Evolutionary conservation across 306 rosid species (phyloP), one percentile per base, ranked within the genome.

Genomic region (Castanea mollissima): DNA sequence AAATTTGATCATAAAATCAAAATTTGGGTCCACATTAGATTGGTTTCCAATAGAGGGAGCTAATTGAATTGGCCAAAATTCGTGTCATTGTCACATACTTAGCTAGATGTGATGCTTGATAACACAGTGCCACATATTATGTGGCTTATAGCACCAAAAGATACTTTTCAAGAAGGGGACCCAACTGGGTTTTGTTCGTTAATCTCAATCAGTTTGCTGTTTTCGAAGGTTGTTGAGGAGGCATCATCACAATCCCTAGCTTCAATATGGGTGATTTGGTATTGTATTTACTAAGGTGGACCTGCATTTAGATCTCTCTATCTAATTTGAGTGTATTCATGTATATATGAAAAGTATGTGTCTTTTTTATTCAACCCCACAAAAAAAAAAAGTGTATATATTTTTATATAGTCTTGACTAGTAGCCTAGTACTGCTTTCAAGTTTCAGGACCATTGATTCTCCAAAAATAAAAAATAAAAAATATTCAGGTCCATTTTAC

Each of bases 31-130:
- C 77, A 63, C 70, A 16, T 4, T 31, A 74, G 57, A 41, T 29
- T 59, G 65, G 54, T 49, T 57, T 38, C 71, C 70, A 41, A 65
- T 6, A 19, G 75, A 71, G 85, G 82, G 80, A 86, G 67, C 86
- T 52, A 79, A 46, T 52, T 13, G 82, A 49, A 75, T 34, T 51
- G 56, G 14, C 73, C 58, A 74, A 84, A 4, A 35, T 38, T 49
- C 44, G 34, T 27, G 86, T 83, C 67, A 51, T 71, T 74, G 20
- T 80, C 77, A 32, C 1, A 2, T 16, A 1, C 3, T 31, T 31
- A 5, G 14, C 4, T 19, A 35, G 49, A 67, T 35, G 25, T 35
- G 52, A 67, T 29, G 52, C 72, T 35, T 67, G 51, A 60, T 60
- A 21, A 60, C 16, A 60, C 6, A 9, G 67, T 49, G 16, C 15